Percentiles rank a stretch among this genome's conserved stretches.
Conservation (phyloP, 2,329 filamentous ascomycete genomes). For the Colletotrichum endophyticum region DNA sequence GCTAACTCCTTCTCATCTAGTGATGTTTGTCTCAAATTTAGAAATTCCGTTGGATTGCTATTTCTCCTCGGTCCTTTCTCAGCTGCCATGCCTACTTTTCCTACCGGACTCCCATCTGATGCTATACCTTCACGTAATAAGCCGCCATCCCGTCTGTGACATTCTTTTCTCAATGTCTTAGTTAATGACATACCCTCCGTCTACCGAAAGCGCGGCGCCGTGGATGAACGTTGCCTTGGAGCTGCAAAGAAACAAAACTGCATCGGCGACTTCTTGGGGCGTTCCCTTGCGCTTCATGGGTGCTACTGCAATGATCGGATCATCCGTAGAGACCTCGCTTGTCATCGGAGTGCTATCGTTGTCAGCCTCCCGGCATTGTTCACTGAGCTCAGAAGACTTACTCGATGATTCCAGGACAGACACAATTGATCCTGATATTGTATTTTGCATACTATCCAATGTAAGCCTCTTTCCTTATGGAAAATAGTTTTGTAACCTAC, state of each 20-base stretch:
- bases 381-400: slow-evolving; percentile 17
- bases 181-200: slow-evolving; percentile 43
- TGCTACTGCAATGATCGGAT: slow-evolving; percentile 35
- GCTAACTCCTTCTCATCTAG: not conserved
- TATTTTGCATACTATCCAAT: slow-evolving; percentile 43
- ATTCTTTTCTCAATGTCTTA: not conserved
- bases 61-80: not conserved
- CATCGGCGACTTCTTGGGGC: slow-evolving; percentile 51
- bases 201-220: slow-evolving; percentile 45
- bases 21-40: not conserved
- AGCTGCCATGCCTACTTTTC: not conserved
- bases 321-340: slow-evolving; percentile 36
- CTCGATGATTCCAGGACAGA: slow-evolving; percentile 51
- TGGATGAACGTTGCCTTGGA: slow-evolving; percentile 51
- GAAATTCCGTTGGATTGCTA: not conserved
- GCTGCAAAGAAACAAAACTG: slow-evolving; percentile 47
- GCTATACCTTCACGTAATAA: not conserved
- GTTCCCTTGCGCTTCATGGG: slow-evolving; percentile 45
- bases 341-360: slow-evolving; percentile 44
- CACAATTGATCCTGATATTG: slow-evolving; percentile 49
- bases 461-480: not conserved
- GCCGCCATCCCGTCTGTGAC: not conserved
- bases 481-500: slow-evolving; percentile 26
- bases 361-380: not conserved
- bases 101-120: not conserved